phyloP scores from a whole-genome alignment of 2,329 filamentous ascomycete species.

The Didymosphaeria variabile region DNA sequence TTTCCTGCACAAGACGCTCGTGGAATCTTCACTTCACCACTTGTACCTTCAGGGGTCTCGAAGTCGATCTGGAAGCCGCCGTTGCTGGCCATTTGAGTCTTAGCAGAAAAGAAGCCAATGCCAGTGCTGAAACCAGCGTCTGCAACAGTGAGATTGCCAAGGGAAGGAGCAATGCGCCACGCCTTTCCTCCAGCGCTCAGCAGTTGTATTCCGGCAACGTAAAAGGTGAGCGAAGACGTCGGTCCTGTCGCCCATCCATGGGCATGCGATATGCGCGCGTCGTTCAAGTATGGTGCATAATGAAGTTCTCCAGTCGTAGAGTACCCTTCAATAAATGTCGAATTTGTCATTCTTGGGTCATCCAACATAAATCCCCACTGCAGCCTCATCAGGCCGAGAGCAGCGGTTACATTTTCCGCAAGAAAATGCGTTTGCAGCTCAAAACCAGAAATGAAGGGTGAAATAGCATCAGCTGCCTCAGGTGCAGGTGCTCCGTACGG shows the following conservation, averaged over 20 bases:
- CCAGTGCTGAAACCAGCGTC: constrained; percentile 51
- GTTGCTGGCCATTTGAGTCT: constrained; percentile 27
- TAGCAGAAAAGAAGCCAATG: constrained; percentile 50
- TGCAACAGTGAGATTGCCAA: constrained; percentile 47
- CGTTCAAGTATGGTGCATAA: constrained; percentile 61
- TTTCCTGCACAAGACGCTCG: constrained; percentile 29
- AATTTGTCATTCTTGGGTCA: constrained; percentile 62
- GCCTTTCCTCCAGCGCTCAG: constrained; percentile 46
- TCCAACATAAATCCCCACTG: constrained; percentile 67
- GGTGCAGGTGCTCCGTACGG: constrained; percentile 57
- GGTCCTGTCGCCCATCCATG: constrained; percentile 63
- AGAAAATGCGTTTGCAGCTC: constrained; percentile 58
- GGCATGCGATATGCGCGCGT: constrained; percentile 58
- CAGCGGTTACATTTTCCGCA: constrained; percentile 51
- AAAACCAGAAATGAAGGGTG: constrained; percentile 59
- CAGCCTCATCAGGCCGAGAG: constrained; percentile 55
- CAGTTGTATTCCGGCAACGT: constrained; percentile 54
- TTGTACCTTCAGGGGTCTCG: constrained; percentile 41
- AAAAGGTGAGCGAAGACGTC: constrained; percentile 54
- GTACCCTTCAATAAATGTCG: constrained; percentile 63
- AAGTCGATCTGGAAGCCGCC: constrained; percentile 34
- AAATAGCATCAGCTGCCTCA: constrained; percentile 58
- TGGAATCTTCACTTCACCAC: constrained; percentile 40
- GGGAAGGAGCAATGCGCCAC: constrained; percentile 49
- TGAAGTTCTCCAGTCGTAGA: constrained; percentile 56